Percentiles rank a stretch among this genome's conserved stretches.
Evolutionary conservation across 2,329 filamentous ascomycete species (phyloP).

Genomic region (Peltaster fructicola): DNA sequence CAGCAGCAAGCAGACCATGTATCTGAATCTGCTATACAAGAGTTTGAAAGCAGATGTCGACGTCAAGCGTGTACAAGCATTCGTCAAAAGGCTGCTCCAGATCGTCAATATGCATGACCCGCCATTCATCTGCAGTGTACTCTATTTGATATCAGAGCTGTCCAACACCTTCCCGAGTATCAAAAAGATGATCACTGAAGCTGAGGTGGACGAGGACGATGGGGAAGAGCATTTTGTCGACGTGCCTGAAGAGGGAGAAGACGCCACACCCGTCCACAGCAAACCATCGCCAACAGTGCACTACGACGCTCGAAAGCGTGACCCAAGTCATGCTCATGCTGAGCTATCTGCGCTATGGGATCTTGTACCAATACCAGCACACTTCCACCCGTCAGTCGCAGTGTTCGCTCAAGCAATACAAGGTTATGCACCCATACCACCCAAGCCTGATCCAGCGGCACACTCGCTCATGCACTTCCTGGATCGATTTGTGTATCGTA

Average conservation of each 20-base stretch:
- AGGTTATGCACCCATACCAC: slow-evolving; percentile 49
- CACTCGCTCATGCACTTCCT: slow-evolving; percentile 91
- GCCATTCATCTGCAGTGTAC: slow-evolving; percentile 78
- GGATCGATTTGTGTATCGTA: slow-evolving; percentile 96
- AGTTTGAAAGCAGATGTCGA: slow-evolving; percentile 82
- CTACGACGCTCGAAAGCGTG: slow-evolving; percentile 81
- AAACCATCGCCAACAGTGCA: slow-evolving; percentile 6
- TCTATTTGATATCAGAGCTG: slow-evolving; percentile 75
- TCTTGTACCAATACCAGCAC: slow-evolving; percentile 56
- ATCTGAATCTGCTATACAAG: slow-evolving; percentile 79
- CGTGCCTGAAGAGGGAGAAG: slow-evolving; percentile 38
- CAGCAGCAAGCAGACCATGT: slow-evolving; percentile 89
- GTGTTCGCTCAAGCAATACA: slow-evolving; percentile 63
- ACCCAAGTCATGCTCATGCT: slow-evolving; percentile 86
- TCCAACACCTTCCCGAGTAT: slow-evolving; percentile 65
- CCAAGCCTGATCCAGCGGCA: slow-evolving; percentile 77
- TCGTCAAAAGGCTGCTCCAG: slow-evolving; percentile 84
- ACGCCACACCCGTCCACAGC: slow-evolving; percentile 16
- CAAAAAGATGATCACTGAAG: slow-evolving; percentile 57
- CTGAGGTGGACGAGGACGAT: slow-evolving; percentile 53
- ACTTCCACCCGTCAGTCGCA: slow-evolving; percentile 87
- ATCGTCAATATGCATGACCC: slow-evolving; percentile 77
- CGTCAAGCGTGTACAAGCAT: slow-evolving; percentile 81
- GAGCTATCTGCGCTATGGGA: slow-evolving; percentile 90
- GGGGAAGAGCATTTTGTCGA: slow-evolving; percentile 51